Evolutionary conservation across 2,329 filamentous ascomycete species (phyloP), one percentile per base, ranked within the genome.

Genomic region (Akanthomyces dipterigenus): DNA sequence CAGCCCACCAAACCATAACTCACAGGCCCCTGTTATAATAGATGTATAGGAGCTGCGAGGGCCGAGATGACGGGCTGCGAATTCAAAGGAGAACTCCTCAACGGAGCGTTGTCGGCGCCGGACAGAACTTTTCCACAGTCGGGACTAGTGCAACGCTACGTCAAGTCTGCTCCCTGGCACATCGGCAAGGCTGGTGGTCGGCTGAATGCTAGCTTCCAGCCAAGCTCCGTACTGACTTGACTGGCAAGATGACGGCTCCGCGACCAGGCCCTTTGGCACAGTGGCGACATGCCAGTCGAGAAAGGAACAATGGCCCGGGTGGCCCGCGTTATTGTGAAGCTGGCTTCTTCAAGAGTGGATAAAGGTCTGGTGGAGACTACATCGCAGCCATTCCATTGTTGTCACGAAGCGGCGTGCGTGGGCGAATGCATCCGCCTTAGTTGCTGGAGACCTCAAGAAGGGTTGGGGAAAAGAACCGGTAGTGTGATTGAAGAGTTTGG

Each of bases 361-460:
- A 34, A 20, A 31, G n/a, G 24, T 18, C 16, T 20, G n/a, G 55
- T 58, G 55, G 55, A 46, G 56, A 46, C 56, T 51, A 42, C 51
- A 51, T 59, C 45, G 46, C n/a, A 12, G 36, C 55, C 43, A 40
- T 46, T 48, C 54, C 43, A 49, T 57, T 49, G 55, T 38, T 22
- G 34, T 57, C 55, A 40, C 20, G 43, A 57, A 57, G 20, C 16
- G 43, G 43, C 55, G 34, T 58, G 43, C 55, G 34, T 58, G 55
- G 43, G 22, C 16, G 14, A 49, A 38, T 48, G 31, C 43, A 26
- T 40, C 31, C 9, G 34, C 20, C 26, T 26, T 58, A 40, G 55
- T 49, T 58, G 34, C 31, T 24, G 5, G 22, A 26, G 22, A 49
- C 31, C 22, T 58, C 11, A 2, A 48, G 45, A 49, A 12, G 12